phyloP scores from a whole-genome alignment of 129 eudicot genomes.

The Scalesia atractyloides region DNA sequence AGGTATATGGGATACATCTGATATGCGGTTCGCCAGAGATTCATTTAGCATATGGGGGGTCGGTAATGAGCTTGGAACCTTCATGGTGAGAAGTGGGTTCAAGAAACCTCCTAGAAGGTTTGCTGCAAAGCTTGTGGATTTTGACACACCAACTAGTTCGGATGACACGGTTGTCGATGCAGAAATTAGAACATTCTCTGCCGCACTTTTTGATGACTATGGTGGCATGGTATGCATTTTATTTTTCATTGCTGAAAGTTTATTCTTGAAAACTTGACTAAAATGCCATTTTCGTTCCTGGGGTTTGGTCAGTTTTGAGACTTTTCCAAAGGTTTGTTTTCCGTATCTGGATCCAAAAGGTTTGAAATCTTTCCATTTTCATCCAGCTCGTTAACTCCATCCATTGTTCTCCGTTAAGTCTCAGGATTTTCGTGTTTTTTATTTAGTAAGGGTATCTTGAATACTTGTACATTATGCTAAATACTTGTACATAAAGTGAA shows the following conservation, averaged over 20 bases:
- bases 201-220: slow-evolving; percentile 93
- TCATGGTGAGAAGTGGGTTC: slow-evolving; percentile 74
- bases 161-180: slow-evolving; percentile 87
- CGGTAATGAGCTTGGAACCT: slow-evolving; percentile 85
- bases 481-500: too few relatives aligned
- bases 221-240: slow-evolving; percentile 83
- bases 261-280: neutral
- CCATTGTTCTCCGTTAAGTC: too few relatives aligned
- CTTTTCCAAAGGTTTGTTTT: too few relatives aligned
- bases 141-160: slow-evolving; percentile 60
- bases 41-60: slow-evolving; percentile 90
- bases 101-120: slow-evolving; percentile 93
- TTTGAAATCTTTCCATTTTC: too few relatives aligned
- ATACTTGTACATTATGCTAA: too few relatives aligned
- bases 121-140: slow-evolving; percentile 86
- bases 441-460: too few relatives aligned
- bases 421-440: too few relatives aligned
- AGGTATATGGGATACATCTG: slow-evolving; percentile 92
- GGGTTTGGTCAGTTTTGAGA: too few relatives aligned
- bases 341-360: too few relatives aligned
- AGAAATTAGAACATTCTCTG: slow-evolving; percentile 88
- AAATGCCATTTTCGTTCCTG: too few relatives aligned
- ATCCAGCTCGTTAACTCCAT: too few relatives aligned
- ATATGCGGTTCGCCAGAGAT: slow-evolving; percentile 49
- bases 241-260: slow-evolving; percentile 13